Evolutionary conservation across 805 yeast genomes (phyloP).

Genomic region (Jamesozyma jinghongensis): DNA sequence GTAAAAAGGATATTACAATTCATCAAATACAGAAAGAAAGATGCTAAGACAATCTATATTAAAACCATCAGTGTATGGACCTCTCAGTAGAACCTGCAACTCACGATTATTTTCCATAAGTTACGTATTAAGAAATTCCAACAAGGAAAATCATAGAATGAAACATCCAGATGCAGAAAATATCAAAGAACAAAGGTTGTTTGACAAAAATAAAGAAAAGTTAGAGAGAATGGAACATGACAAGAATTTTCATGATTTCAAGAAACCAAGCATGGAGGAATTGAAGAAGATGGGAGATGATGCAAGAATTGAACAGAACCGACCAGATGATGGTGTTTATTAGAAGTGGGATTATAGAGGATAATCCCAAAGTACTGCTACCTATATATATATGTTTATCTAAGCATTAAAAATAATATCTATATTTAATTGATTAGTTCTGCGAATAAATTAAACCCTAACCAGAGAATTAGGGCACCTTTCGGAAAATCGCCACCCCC

Average conservation of each 20-base stretch:
- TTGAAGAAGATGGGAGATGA: constrained; percentile 26
- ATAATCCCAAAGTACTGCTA: too few relatives aligned
- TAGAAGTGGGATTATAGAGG: constrained; percentile 3
- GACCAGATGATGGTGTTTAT: constrained; percentile 32
- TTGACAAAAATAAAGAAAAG: constrained; percentile 22
- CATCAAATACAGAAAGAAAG: too few relatives aligned
- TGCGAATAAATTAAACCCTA: too few relatives aligned
- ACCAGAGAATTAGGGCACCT: too few relatives aligned
- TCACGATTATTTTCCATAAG: not conserved
- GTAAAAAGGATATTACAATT: too few relatives aligned
- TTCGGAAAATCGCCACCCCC: too few relatives aligned
- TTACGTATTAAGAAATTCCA: not conserved
- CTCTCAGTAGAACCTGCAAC: too few relatives aligned
- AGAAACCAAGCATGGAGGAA: constrained; percentile 17
- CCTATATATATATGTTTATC: too few relatives aligned
- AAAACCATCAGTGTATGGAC: too few relatives aligned
- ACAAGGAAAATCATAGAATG: constrained; percentile 10
- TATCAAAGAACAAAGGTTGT: constrained; percentile 17
- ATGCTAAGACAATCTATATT: too few relatives aligned
- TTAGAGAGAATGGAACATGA: constrained; percentile 24
- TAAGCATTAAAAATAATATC: too few relatives aligned
- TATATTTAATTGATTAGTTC: too few relatives aligned
- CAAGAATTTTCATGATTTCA: constrained; percentile 5
- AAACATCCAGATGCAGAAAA: constrained; percentile 14
- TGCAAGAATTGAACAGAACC: constrained; percentile 29